Evolutionary conservation across 495 filamentous ascomycete species (phyloP).

Genomic region (Daldinia decipiens): DNA sequence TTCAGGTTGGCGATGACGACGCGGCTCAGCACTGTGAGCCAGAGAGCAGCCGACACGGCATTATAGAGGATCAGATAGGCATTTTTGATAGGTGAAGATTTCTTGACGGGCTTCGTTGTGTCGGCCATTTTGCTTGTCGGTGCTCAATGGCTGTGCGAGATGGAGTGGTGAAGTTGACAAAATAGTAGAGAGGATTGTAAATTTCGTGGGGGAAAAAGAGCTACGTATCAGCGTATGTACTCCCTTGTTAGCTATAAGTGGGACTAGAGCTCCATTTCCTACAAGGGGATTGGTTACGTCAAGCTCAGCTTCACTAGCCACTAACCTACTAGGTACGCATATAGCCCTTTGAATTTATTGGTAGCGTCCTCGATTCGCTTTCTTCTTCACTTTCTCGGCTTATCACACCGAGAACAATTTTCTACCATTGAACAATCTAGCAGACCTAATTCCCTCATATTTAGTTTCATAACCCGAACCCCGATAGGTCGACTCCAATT

Average conservation of each 20-base stretch:
- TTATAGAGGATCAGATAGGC: conserved; percentile 89
- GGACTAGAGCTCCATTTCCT: too few species aligned
- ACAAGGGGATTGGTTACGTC: too few species aligned
- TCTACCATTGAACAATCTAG: too few species aligned
- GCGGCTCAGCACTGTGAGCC: conserved; percentile 75
- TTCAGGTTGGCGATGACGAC: conserved; percentile 51
- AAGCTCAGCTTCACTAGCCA: too few species aligned
- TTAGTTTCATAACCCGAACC: not conserved
- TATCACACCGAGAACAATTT: too few species aligned
- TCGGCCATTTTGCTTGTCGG: conserved; percentile 37
- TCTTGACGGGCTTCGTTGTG: conserved; percentile 40
- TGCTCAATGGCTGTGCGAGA: conserved; percentile 6
- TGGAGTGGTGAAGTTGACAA: conserved; percentile 1
- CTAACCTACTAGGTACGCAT: too few species aligned
- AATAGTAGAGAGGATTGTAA: not conserved
- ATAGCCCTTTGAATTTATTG: too few species aligned
- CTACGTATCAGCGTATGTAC: not conserved
- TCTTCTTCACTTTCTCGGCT: too few species aligned
- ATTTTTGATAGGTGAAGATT: conserved; percentile 52
- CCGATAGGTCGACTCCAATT: too few species aligned
- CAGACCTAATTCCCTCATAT: too few species aligned
- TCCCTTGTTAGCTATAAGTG: too few species aligned
- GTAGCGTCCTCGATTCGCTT: too few species aligned
- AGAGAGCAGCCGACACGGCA: conserved; percentile 74
- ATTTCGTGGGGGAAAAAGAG: not conserved